Percentiles rank a stretch among this genome's conserved stretches.
Conservation (phyloP, 495 filamentous ascomycete species). For the Rusavskia elegans region DNA sequence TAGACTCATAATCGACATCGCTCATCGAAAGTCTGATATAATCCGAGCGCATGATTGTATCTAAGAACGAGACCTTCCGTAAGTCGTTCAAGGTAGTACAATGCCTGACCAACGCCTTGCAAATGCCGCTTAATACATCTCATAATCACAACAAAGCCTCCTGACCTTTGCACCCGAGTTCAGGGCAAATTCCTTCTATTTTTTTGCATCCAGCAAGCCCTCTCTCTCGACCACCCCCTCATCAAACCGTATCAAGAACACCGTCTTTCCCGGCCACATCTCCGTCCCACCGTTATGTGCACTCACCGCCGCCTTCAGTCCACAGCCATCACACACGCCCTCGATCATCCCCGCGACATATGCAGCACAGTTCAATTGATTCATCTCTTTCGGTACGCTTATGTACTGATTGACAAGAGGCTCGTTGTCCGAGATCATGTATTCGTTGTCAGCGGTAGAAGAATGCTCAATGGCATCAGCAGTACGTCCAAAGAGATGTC, state of each 20-base stretch:
- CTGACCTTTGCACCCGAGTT: too few relatives aligned
- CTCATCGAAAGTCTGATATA: too few relatives aligned
- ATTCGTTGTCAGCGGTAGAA: conserved; percentile 61
- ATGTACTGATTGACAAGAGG: conserved; percentile 89
- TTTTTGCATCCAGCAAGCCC: conserved; percentile 40
- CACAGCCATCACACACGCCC: conserved; percentile 83
- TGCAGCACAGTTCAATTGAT: conserved; percentile 86
- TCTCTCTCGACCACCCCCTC: conserved; percentile 83
- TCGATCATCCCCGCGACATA: conserved; percentile 92
- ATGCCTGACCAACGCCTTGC: too few relatives aligned
- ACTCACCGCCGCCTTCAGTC: conserved; percentile 75
- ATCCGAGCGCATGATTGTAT: too few relatives aligned
- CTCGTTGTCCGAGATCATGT: conserved; percentile 97
- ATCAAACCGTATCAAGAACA: conserved; percentile 85
- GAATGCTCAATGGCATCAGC: conserved; percentile 87
- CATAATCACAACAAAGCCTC: too few relatives aligned
- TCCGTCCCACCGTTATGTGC: conserved; percentile 74
- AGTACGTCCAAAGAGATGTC: conserved; percentile 74
- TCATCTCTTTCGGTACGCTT: conserved; percentile 86
- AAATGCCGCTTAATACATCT: too few relatives aligned
- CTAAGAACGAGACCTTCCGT: too few relatives aligned
- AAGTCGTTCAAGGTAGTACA: too few relatives aligned
- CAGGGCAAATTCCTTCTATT: conserved; percentile 13
- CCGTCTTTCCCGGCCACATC: conserved; percentile 90
- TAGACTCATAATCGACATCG: too few relatives aligned